These are phyloP conservation scores for Austroboletus eburneus DNA, from an alignment of 768 basidiomycete species.

Conservation along the genomic window DNA sequence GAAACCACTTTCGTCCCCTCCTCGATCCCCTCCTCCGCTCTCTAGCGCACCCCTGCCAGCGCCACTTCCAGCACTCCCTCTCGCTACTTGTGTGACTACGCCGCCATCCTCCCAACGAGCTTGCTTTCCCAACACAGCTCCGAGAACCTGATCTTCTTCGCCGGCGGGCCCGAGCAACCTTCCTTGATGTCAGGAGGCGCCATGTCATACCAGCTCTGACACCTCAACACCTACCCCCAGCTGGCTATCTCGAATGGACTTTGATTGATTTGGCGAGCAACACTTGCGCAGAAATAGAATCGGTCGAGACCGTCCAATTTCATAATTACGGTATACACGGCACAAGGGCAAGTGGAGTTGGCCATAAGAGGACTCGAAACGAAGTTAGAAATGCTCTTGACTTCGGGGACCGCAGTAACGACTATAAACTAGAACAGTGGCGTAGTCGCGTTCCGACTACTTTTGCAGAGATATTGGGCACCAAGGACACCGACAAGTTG, in stretches of 20 bases:
- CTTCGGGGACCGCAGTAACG: slow-evolving; percentile 23
- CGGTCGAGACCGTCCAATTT: slow-evolving; percentile 3
- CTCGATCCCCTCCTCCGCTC: slow-evolving; percentile 12
- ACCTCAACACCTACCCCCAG: slow-evolving; percentile 31
- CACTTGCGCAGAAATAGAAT: slow-evolving; percentile 17
- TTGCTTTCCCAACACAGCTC: slow-evolving; percentile 3
- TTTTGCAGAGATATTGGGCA: slow-evolving; percentile 6
- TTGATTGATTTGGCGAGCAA: slow-evolving; percentile 25
- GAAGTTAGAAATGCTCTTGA: slow-evolving; percentile 42
- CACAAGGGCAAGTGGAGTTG: slow-evolving; percentile 25
- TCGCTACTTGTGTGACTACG: slow-evolving; percentile 20
- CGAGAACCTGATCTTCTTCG: slow-evolving; percentile 40
- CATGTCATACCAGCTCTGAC: slow-evolving; percentile 54
- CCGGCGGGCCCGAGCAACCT: slow-evolving; percentile 57
- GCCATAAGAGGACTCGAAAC: slow-evolving; percentile 44
- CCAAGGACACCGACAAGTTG: slow-evolving; percentile 24
- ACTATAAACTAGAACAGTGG: slow-evolving; percentile 18
- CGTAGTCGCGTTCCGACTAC: slow-evolving; percentile 28
- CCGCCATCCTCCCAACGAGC: slow-evolving; percentile 22
- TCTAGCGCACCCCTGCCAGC: slow-evolving; percentile 25
- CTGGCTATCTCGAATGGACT: slow-evolving; percentile 31
- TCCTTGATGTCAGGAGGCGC: slow-evolving; percentile 63
- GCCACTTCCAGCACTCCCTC: slow-evolving; percentile 30
- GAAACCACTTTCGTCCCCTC: slow-evolving; percentile 28
- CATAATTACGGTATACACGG: background rate